phyloP scores from a whole-genome alignment of 2,329 filamentous ascomycete species.

The Penicillium sp. region DNA sequence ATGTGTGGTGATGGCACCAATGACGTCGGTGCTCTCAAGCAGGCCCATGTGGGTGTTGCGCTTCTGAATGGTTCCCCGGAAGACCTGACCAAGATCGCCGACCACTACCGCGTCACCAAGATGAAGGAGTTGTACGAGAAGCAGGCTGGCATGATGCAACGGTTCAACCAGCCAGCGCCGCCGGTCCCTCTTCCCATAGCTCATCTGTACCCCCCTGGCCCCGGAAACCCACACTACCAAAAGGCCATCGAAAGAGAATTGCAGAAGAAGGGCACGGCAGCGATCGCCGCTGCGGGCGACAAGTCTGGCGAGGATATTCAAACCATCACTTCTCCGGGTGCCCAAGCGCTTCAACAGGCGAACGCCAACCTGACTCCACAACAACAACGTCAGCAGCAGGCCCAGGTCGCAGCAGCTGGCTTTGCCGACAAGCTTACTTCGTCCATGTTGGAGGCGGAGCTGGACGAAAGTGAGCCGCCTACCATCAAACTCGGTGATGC shows the following conservation, averaged over 20 bases:
- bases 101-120: constrained; percentile 88
- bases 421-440: constrained; percentile 81
- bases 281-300: constrained; percentile 44
- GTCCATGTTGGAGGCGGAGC: constrained; percentile 82
- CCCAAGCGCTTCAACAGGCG: constrained; percentile 53
- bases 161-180: constrained; percentile 91
- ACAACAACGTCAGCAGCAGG: constrained; percentile 50
- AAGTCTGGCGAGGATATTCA: constrained; percentile 54
- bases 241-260: constrained; percentile 87
- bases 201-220: constrained; percentile 87
- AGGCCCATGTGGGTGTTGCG: constrained; percentile 94
- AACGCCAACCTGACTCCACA: constrained; percentile 45
- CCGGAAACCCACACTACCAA: constrained; percentile 85
- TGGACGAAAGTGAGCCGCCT: constrained; percentile 85
- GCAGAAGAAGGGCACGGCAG: constrained; percentile 66
- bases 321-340: constrained; percentile 61
- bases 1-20: constrained; percentile 99
- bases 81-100: constrained; percentile 83
- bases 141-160: constrained; percentile 81
- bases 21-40: constrained; percentile 94
- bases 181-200: constrained; percentile 89
- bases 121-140: constrained; percentile 99
- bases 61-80: constrained; percentile 91
- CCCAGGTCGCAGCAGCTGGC: constrained; percentile 64
- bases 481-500: constrained; percentile 96